These are phyloP conservation scores for Ceriops decandra DNA, from an alignment of 345 rosid genomes.

Conservation along the genomic window DNA sequence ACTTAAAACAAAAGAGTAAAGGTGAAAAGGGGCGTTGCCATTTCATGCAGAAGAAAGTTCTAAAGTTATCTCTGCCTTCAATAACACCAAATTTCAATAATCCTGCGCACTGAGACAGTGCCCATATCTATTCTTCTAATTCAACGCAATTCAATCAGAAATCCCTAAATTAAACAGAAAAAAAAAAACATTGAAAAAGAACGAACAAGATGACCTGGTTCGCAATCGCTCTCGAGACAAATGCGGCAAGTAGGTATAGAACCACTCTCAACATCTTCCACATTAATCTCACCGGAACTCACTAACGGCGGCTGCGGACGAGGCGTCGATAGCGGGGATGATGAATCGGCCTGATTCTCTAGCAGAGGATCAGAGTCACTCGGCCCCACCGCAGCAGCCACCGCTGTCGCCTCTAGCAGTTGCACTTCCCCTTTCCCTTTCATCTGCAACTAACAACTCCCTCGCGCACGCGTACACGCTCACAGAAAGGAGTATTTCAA, in stretches of 20 bases:
- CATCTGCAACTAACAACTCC: slow-evolving; percentile 26
- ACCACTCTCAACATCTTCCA: slow-evolving; percentile 61
- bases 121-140: too few relatives aligned
- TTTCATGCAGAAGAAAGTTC: too few relatives aligned
- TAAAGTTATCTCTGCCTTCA: too few relatives aligned
- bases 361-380: slow-evolving; percentile 78
- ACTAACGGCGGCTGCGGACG: slow-evolving; percentile 15
- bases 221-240: slow-evolving; percentile 83
- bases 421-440: slow-evolving; percentile 68
- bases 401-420: slow-evolving; percentile 37
- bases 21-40: too few relatives aligned
- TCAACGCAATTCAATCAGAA: too few relatives aligned
- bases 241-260: slow-evolving; percentile 80
- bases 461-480: too few relatives aligned
- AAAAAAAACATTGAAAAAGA: not conserved
- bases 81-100: too few relatives aligned
- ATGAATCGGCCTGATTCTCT: slow-evolving; percentile 32
- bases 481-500: too few relatives aligned
- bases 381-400: slow-evolving; percentile 34
- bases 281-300: slow-evolving; percentile 53
- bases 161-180: not conserved
- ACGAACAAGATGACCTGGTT: slow-evolving; percentile 38
- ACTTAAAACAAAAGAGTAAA: too few relatives aligned
- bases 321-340: slow-evolving; percentile 20
- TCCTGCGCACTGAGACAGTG: too few relatives aligned